These are phyloP conservation scores for Clonostachys byssicola DNA, from an alignment of 2,329 filamentous ascomycete genomes.

Conservation along the genomic window DNA sequence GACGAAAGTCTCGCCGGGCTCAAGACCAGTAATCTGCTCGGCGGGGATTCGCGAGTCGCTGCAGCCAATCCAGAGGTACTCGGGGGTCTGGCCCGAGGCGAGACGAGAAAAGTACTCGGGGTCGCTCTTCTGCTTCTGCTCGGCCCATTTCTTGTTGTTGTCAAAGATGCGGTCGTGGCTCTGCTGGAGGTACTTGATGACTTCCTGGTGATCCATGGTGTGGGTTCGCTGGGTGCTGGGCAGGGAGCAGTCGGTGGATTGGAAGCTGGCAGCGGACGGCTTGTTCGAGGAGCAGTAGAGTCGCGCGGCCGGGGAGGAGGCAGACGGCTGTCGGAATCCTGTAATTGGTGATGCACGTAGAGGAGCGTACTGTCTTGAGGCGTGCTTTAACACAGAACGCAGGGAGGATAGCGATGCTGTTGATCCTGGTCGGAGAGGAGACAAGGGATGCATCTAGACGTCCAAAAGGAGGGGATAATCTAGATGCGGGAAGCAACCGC, in stretches of 20 bases:
- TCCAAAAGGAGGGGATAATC: too few relatives aligned
- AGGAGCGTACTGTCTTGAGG: too few relatives aligned
- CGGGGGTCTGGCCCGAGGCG: constrained; percentile 59
- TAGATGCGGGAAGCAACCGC: too few relatives aligned
- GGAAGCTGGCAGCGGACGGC: neutral
- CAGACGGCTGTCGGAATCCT: too few relatives aligned
- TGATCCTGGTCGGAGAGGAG: too few relatives aligned
- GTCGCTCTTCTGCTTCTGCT: constrained; percentile 51
- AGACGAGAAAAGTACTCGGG: constrained; percentile 64
- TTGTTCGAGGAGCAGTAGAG: neutral
- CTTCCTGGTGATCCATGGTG: constrained; percentile 32
- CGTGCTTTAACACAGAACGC: too few relatives aligned
- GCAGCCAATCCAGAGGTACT: constrained; percentile 87
- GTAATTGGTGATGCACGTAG: too few relatives aligned
- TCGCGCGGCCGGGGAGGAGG: neutral
- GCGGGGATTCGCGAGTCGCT: constrained; percentile 89
- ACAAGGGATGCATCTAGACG: too few relatives aligned
- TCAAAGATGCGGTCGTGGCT: constrained; percentile 66
- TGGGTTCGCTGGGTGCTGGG: neutral
- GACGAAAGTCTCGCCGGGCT: constrained; percentile 89
- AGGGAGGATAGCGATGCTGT: too few relatives aligned
- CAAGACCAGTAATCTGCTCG: constrained; percentile 76
- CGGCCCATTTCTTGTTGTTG: constrained; percentile 64
- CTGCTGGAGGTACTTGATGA: constrained; percentile 54
- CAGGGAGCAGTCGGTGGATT: neutral